Base-by-base conservation (phyloP, 441 rosid species). In the Euphorbia neoarborescens region DNA sequence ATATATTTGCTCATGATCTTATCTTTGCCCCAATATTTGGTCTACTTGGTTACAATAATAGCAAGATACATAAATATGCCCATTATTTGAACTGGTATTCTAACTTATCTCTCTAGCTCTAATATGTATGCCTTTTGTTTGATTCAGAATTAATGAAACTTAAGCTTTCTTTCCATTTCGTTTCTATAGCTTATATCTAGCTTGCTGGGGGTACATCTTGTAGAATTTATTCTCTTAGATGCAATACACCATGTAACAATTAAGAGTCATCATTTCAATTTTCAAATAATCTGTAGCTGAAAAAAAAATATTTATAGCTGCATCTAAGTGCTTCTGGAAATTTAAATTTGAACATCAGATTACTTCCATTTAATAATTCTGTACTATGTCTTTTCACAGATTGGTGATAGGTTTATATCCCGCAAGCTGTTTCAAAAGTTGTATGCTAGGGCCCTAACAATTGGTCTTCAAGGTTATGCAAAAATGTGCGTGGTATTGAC, bases 381-480 rank as follows among this genome's bases (percentile, higher is more conserved):
- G 11, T 15, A 1, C 46, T 59, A 24, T 50, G 28, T 66, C 63
- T 69, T 48, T 53, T 73, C 77, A 75, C 87, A 92, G 98, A 86
- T 92, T 73, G 90, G 94, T 61, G 97, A 90, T 76, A 88, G 97
- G 79, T 92, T 89, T 81, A 92, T 92, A 66, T 73, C 85, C 79
- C 88, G 97, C 64, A 83, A 77, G 69, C 81, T 80, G 35, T 61
- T 86, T 72, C 98, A 93, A 79, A 89, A 82, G 78, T 40, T 87
- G 7, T 90, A 90, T 73, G 94, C 85, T 78, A 85, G 84, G 83
- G 97, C 90, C 77, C 86, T 93, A 5, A 73, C 96, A 68, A 83
- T 83, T 67, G 98, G 98, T 38, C 97, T 93, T 70, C 91, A 87
- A 81, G 94, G 88, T 82, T 93, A 89, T 85, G 98, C 98, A 63